phyloP scores from a whole-genome alignment of 768 basidiomycete genomes.

The Dacryopinax spathularia region DNA sequence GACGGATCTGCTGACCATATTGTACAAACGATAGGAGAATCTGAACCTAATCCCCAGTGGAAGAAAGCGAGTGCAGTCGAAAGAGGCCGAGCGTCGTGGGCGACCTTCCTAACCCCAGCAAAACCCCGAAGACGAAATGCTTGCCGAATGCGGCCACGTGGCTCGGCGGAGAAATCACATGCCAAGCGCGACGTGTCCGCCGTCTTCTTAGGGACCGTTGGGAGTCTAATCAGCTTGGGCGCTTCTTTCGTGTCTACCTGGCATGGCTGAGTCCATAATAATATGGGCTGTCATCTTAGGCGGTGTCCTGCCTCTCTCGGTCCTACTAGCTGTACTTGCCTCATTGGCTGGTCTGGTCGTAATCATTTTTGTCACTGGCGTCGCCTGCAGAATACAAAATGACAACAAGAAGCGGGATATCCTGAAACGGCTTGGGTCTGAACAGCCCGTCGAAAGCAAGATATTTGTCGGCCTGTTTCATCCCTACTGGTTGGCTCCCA shows the following conservation, averaged over 20 bases:
- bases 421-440: neutral
- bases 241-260: neutral
- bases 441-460: neutral
- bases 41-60: neutral
- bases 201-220: neutral
- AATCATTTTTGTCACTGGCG: neutral
- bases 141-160: neutral
- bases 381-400: neutral
- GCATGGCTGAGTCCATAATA: too few species aligned
- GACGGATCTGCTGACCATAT: neutral
- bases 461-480: slow-evolving; percentile 75
- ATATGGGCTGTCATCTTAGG: neutral
- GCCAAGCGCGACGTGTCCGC: too few species aligned
- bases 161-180: too few species aligned
- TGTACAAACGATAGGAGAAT: neutral
- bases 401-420: neutral
- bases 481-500: slow-evolving; percentile 68
- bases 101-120: too few species aligned
- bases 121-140: too few species aligned
- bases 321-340: neutral
- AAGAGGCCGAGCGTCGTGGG: too few species aligned
- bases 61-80: too few species aligned
- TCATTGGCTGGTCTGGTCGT: neutral
- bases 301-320: neutral
- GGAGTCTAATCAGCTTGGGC: neutral